These are phyloP conservation scores for Talaromyces ruber DNA, from an alignment of 495 filamentous ascomycete species.

Conservation along the genomic window DNA sequence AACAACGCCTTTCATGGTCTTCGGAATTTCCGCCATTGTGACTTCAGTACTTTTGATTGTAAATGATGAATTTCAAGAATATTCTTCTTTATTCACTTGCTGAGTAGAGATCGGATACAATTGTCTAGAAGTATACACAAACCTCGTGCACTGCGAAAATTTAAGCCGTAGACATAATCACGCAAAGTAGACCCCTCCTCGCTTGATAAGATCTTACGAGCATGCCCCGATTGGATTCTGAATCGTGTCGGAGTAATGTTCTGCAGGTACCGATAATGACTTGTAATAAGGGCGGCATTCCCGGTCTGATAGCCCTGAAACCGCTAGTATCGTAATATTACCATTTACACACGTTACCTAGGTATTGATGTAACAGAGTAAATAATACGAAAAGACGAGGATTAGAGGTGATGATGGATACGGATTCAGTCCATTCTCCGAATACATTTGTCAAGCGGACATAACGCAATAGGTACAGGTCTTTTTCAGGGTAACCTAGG, in stretches of 20 bases:
- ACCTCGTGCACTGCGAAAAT: neutral
- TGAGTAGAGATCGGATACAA: neutral
- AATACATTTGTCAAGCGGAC: neutral
- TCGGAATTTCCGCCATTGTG: constrained; percentile 16
- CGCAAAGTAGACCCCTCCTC: neutral
- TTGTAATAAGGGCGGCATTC: neutral
- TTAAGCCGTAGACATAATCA: neutral
- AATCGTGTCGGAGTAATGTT: neutral
- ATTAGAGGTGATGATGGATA: neutral
- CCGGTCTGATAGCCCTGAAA: neutral
- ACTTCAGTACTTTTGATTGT: neutral
- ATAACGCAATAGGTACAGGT: neutral
- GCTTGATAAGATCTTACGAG: neutral
- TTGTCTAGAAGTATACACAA: neutral
- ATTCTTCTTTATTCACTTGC: neutral
- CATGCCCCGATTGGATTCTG: neutral
- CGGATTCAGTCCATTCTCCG: neutral
- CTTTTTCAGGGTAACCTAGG: neutral
- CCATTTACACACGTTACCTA: neutral
- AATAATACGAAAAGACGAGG: neutral
- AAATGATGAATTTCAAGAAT: neutral
- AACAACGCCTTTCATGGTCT: constrained; percentile 55
- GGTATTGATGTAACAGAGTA: neutral
- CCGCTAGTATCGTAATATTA: neutral
- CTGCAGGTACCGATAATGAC: neutral